phyloP scores from a whole-genome alignment of 305 asterid species.

The Fraxinus greggii region DNA sequence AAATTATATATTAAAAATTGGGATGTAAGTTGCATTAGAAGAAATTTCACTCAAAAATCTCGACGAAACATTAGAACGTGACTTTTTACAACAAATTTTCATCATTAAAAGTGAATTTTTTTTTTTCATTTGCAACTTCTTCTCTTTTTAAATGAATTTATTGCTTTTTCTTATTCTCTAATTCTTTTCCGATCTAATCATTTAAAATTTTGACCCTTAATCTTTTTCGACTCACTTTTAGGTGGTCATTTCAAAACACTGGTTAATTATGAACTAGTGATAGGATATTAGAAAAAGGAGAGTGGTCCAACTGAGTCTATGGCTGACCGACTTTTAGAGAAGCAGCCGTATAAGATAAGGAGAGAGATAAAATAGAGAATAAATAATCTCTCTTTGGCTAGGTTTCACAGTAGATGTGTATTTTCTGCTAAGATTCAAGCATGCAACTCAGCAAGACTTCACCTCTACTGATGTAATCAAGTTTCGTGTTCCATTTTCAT shows the following conservation, averaged over 20 bases:
- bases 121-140: not conserved
- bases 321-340: constrained; percentile 68
- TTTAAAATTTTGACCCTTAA: not conserved
- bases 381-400: constrained; percentile 43
- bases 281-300: constrained; percentile 20
- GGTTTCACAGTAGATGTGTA: constrained; percentile 37
- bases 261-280: not conserved
- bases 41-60: not conserved
- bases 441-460: constrained; percentile 29
- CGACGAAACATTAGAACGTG: not conserved
- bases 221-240: not conserved
- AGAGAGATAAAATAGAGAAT: constrained; percentile 31
- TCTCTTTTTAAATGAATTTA: not conserved
- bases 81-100: not conserved
- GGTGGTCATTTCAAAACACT: not conserved
- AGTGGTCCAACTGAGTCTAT: constrained; percentile 79
- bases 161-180: not conserved
- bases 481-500: not conserved
- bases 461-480: constrained; percentile 13
- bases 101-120: not conserved
- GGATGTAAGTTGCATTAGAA: not conserved
- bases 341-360: constrained; percentile 64
- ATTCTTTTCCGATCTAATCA: not conserved
- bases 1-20: not conserved
- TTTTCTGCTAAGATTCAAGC: constrained; percentile 46